Evolutionary conservation across 495 filamentous ascomycete species (phyloP).

Genomic region (Tuber calosporum): DNA sequence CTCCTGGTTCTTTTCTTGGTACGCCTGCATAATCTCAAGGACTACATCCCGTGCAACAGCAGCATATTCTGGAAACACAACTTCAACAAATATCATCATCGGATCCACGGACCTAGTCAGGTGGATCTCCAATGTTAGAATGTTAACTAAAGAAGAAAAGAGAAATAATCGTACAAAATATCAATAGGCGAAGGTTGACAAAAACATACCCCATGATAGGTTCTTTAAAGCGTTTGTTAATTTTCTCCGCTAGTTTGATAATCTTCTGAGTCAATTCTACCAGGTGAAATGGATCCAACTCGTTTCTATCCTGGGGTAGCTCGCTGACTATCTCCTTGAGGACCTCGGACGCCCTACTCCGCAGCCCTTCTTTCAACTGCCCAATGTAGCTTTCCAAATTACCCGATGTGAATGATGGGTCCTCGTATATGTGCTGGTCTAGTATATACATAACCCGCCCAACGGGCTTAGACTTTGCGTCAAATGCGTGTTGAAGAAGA

Average conservation of each 20-base stretch:
- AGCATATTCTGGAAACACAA: constrained; percentile 80
- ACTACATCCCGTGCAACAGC: constrained; percentile 79
- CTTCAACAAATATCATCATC: constrained; percentile 68
- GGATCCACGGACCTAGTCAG: constrained; percentile 57
- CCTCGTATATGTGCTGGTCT: constrained; percentile 70
- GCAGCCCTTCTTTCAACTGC: constrained; percentile 64
- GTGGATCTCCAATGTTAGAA: constrained; percentile 5
- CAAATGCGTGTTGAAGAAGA: constrained; percentile 77
- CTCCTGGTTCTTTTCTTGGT: constrained; percentile 61
- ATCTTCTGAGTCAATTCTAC: constrained; percentile 81
- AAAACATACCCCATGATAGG: constrained; percentile 64
- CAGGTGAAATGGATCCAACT: constrained; percentile 80
- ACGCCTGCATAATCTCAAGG: constrained; percentile 64
- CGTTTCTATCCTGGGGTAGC: constrained; percentile 60
- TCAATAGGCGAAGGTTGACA: not conserved
- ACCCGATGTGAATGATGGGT: constrained; percentile 64
- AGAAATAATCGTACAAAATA: not conserved
- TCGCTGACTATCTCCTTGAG: constrained; percentile 53
- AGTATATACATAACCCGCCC: constrained; percentile 77
- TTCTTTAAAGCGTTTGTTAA: constrained; percentile 67
- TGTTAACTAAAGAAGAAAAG: not conserved
- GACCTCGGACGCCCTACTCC: constrained; percentile 61
- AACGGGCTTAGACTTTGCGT: constrained; percentile 69
- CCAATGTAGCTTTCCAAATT: constrained; percentile 62
- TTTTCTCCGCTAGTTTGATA: constrained; percentile 70